Evolutionary conservation across 352 stramenopile genomes (phyloP).

Genomic region (Globisporangium echinulatum): DNA sequence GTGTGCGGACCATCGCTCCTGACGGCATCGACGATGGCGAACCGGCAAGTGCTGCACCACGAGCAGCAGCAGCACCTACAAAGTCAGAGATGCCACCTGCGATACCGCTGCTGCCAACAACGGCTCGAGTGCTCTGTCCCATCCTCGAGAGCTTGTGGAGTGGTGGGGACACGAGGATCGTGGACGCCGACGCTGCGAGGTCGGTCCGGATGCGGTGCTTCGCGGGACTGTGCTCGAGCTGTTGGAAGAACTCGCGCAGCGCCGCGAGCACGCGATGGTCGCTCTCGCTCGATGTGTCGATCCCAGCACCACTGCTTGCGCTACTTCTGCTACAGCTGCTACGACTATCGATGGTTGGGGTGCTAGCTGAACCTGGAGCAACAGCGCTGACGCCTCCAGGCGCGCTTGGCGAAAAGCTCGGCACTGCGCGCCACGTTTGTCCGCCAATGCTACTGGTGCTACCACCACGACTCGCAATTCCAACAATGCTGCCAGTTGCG

Average conservation of each 20-base stretch:
- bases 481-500: constrained; percentile 1
- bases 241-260: constrained; percentile 21
- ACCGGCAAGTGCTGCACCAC: neutral
- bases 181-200: neutral
- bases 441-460: constrained; percentile 1
- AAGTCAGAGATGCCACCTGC: neutral
- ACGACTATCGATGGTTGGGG: too few relatives aligned
- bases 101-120: neutral
- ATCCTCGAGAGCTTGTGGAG: neutral
- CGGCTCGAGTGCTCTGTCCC: neutral
- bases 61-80: neutral
- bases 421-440: constrained; percentile 1
- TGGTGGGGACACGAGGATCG: neutral
- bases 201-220: constrained; percentile 19
- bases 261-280: constrained; percentile 14
- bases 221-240: constrained; percentile 19
- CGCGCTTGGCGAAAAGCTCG: neutral
- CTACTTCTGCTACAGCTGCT: neutral
- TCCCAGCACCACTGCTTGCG: neutral
- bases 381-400: neutral
- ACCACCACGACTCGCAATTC: constrained; percentile 3
- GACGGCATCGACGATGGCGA: neutral
- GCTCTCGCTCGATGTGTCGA: neutral
- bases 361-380: too few relatives aligned
- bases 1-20: neutral